These are phyloP conservation scores for Chenopodium album DNA, from an alignment of 148 eudicot species.

Conservation along the genomic window DNA sequence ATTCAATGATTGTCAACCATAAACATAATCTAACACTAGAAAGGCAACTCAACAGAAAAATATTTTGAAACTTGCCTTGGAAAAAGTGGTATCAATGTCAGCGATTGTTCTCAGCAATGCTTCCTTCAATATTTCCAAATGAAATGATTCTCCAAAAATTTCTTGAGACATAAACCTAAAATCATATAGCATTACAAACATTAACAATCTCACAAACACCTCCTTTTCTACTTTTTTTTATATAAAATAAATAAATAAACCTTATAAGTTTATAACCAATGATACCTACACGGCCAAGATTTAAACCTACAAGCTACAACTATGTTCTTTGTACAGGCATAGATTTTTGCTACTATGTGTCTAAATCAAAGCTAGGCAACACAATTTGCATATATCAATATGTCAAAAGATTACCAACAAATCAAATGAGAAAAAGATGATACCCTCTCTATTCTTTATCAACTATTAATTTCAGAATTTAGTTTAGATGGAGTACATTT, in stretches of 20 bases:
- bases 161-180: slow-evolving; percentile 48
- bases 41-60: slow-evolving; percentile 3
- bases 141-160: slow-evolving; percentile 55
- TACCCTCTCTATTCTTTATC: background rate
- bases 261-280: background rate
- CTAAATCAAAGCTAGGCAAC: background rate
- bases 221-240: background rate
- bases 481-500: no score
- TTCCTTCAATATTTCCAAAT: slow-evolving; percentile 85
- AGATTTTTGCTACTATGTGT: background rate
- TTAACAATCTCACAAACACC: background rate
- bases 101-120: slow-evolving; percentile 76
- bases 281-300: background rate
- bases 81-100: slow-evolving; percentile 76
- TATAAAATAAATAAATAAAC: no score
- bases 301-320: background rate
- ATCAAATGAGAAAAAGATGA: background rate
- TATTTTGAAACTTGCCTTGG: slow-evolving; percentile 49
- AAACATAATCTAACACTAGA: slow-evolving; percentile 7
- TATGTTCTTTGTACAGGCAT: background rate
- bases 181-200: slow-evolving; percentile 37
- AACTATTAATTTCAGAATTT: no score
- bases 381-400: background rate
- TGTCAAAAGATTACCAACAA: background rate
- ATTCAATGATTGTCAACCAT: slow-evolving; percentile 27